Base-by-base conservation (phyloP, 2,329 filamentous ascomycete genomes). In the Sclerotinia glacialis region DNA sequence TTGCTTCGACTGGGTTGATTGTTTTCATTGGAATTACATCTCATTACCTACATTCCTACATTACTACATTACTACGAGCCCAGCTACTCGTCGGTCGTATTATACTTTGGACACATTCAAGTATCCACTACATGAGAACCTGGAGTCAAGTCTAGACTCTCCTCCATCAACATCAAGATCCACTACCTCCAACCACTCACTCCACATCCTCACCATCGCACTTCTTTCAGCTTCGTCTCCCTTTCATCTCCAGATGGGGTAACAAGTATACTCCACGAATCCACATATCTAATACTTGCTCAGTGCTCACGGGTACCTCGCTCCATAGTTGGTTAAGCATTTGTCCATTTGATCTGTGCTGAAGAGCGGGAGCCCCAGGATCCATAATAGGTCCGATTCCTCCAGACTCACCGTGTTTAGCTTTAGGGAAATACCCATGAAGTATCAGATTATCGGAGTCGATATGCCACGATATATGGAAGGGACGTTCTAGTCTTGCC, bases 321-420 rank as follows among this genome's bases (percentile, higher is more conserved):
- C 52, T 31, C 21, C 44, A 46, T 8, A 21, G 18, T 46, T 34
- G n/a, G 52, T 54, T 21, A n/a, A 54, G 1, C 52, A 34, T 16
- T 40, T 31, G 28, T 11, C 16, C 28, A 21, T 28, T n/a, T n/a
- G 18, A 34, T 34, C 52, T 54, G 52, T 53, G 50, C 50, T 53
- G 8, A 21, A n/a, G 28, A 54, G 52, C 52, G 52, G 52, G 21
- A 54, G 11, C 31, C 18, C 11, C 52, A 54, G 5, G 12, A 54
- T 54, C 52, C 52, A 54, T 34, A 34, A 54, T 54, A 54, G 52
- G 52, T 31, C 52, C 28, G 52, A 54, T 34, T 54, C 23, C 28
- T 34, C 52, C 52, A 54, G 28, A 34, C 52, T 54, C 52, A 14
- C 9, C 52, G 52, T 34, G 28, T 53, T 21, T 34, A 53, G 50